Conservation (phyloP, 345 rosid species). For the Geranium brycei region DNA sequence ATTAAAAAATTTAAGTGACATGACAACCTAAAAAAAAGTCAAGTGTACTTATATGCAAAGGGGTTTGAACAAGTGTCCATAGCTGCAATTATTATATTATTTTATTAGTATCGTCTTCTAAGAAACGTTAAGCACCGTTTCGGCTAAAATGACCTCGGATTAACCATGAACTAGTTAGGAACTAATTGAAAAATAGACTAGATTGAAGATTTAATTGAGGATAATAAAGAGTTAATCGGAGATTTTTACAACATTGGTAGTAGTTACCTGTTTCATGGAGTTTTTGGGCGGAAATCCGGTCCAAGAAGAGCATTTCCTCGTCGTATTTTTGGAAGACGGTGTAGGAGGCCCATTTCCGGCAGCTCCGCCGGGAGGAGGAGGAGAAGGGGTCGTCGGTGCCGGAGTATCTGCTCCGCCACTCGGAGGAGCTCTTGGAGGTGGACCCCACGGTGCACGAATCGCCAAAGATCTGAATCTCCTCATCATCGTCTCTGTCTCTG, state of each 20-base stretch:
- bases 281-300: conserved; percentile 70
- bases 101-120: too few relatives aligned
- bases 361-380: conserved; percentile 80
- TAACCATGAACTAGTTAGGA: too few relatives aligned
- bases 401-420: conserved; percentile 84
- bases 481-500: conserved; percentile 20
- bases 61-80: too few relatives aligned
- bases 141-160: too few relatives aligned
- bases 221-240: too few relatives aligned
- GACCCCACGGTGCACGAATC: conserved; percentile 80
- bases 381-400: conserved; percentile 87
- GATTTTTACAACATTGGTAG: neutral
- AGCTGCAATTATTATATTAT: too few relatives aligned
- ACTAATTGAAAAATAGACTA: too few relatives aligned
- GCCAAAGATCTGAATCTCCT: conserved; percentile 44
- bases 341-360: conserved; percentile 96
- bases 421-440: conserved; percentile 95
- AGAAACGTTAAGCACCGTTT: too few relatives aligned
- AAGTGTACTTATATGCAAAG: too few relatives aligned
- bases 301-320: conserved; percentile 90
- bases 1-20: too few relatives aligned
- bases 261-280: conserved; percentile 78
- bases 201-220: too few relatives aligned
- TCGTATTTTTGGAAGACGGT: conserved; percentile 92
- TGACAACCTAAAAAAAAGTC: too few relatives aligned